Percentiles rank a stretch among this genome's conserved stretches.
Evolutionary conservation across 768 basidiomycete genomes (phyloP).

Genomic region (Paxillus involutus): DNA sequence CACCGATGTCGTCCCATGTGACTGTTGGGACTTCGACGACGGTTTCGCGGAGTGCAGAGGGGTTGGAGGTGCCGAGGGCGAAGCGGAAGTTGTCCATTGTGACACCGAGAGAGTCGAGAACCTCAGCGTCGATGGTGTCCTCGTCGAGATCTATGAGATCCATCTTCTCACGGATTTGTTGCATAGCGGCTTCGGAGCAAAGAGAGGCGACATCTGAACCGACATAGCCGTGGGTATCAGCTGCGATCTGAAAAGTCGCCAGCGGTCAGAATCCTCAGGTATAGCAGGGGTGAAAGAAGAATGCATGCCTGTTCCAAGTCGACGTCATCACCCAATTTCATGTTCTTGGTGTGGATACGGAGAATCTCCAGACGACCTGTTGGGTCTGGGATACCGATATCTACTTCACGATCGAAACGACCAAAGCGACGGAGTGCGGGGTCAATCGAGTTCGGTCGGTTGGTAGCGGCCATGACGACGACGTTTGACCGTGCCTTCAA

Average conservation of each 20-base stretch:
- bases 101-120: constrained; percentile 96
- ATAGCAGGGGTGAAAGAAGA: neutral
- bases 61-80: constrained; percentile 95
- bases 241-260: constrained; percentile 72
- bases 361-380: constrained; percentile 99
- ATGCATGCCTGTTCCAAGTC: constrained; percentile 84
- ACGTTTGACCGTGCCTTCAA: constrained; percentile 98
- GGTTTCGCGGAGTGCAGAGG: constrained; percentile 97
- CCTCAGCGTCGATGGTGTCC: constrained; percentile 99
- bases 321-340: constrained; percentile 96
- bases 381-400: constrained; percentile 99
- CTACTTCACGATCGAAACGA: constrained; percentile 98
- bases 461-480: constrained; percentile 99
- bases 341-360: constrained; percentile 99
- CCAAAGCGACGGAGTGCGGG: constrained; percentile 98
- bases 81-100: constrained; percentile 99
- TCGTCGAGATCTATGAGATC: constrained; percentile 94
- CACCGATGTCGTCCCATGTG: constrained; percentile 99
- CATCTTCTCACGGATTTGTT: constrained; percentile 99
- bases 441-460: constrained; percentile 98
- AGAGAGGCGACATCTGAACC: constrained; percentile 97
- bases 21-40: constrained; percentile 99
- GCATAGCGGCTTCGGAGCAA: constrained; percentile 99
- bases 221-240: constrained; percentile 99
- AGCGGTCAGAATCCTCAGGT: constrained; percentile 5